phyloP scores from a whole-genome alignment of 2,329 filamentous ascomycete genomes.

The Beauveria brongniartii region DNA sequence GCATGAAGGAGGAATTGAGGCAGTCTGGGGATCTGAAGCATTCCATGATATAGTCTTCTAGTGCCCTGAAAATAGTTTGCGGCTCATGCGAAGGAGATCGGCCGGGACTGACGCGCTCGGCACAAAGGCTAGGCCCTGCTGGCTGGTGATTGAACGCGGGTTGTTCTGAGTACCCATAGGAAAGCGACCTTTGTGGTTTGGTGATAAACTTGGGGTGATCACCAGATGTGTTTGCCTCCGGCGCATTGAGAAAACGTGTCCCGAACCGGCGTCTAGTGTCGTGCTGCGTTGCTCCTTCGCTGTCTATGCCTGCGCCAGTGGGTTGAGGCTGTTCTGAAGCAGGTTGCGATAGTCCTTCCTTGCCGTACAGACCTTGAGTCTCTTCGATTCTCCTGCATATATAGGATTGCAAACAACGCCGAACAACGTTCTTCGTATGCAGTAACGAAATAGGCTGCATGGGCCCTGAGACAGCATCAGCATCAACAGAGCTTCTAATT shows the following conservation, averaged over 20 bases:
- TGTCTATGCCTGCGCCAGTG: background rate
- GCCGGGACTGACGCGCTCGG: conserved; percentile 12
- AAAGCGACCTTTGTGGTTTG: conserved; percentile 29
- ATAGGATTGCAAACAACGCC: conserved; percentile 26
- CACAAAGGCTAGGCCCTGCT: background rate
- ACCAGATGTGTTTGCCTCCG: background rate
- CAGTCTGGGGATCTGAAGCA: conserved; percentile 63
- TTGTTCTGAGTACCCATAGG: conserved; percentile 37
- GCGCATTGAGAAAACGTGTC: conserved; percentile 1
- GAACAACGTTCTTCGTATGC: conserved; percentile 25
- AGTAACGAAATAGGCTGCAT: conserved; percentile 26
- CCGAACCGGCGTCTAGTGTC: conserved; percentile 2
- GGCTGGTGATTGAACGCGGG: conserved; percentile 16
- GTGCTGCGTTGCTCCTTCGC: background rate
- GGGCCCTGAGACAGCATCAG: background rate
- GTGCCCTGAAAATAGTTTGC: conserved; percentile 59
- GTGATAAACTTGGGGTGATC: background rate
- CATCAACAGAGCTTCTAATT: background rate
- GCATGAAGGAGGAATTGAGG: conserved; percentile 68
- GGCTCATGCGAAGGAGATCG: conserved; percentile 26
- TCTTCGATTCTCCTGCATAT: conserved; percentile 18
- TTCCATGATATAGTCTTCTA: conserved; percentile 69
- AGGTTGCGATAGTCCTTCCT: background rate
- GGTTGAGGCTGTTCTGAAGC: background rate
- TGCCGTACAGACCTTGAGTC: background rate